Conservation (phyloP, 2,329 filamentous ascomycete species). For the Alternaria sp. region DNA sequence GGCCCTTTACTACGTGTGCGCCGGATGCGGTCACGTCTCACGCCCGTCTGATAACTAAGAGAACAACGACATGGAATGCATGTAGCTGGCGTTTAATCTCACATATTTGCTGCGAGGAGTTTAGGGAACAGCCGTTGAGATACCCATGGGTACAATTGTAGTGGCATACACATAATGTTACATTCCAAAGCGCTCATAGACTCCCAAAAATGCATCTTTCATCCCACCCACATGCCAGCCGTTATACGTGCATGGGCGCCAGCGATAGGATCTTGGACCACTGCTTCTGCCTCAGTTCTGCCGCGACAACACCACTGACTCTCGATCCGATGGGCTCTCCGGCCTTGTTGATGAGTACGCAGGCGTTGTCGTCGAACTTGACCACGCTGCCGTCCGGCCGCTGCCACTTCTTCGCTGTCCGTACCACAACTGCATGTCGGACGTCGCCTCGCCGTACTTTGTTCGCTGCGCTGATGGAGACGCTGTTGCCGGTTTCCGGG, state of each 20-base stretch:
- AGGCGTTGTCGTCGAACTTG: slow-evolving; percentile 97
- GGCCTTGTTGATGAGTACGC: slow-evolving; percentile 94
- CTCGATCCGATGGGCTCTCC: slow-evolving; percentile 94
- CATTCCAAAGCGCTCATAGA: slow-evolving; percentile 16
- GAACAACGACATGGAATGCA: slow-evolving; percentile 25
- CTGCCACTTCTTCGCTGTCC: slow-evolving; percentile 86
- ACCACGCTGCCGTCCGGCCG: slow-evolving; percentile 88
- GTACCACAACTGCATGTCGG: slow-evolving; percentile 92
- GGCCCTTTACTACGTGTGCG: slow-evolving; percentile 75
- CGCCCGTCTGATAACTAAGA: slow-evolving; percentile 28
- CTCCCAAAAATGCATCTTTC: slow-evolving; percentile 12
- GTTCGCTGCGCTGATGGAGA: slow-evolving; percentile 76
- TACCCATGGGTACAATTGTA: slow-evolving; percentile 45
- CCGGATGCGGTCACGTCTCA: slow-evolving; percentile 89
- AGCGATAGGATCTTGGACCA: slow-evolving; percentile 99
- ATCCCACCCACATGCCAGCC: not conserved
- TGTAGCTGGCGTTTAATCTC: slow-evolving; percentile 41
- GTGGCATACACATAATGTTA: slow-evolving; percentile 39
- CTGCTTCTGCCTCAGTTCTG: slow-evolving; percentile 87
- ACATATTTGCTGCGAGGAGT: slow-evolving; percentile 35
- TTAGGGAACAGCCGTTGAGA: slow-evolving; percentile 35
- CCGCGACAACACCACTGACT: slow-evolving; percentile 76
- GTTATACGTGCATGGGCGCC: slow-evolving; percentile 78
- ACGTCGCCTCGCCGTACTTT: slow-evolving; percentile 98
- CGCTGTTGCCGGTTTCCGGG: slow-evolving; percentile 72